Evolutionary conservation across 495 filamentous ascomycete species (phyloP).

Genomic region (Penicillium argentinense): DNA sequence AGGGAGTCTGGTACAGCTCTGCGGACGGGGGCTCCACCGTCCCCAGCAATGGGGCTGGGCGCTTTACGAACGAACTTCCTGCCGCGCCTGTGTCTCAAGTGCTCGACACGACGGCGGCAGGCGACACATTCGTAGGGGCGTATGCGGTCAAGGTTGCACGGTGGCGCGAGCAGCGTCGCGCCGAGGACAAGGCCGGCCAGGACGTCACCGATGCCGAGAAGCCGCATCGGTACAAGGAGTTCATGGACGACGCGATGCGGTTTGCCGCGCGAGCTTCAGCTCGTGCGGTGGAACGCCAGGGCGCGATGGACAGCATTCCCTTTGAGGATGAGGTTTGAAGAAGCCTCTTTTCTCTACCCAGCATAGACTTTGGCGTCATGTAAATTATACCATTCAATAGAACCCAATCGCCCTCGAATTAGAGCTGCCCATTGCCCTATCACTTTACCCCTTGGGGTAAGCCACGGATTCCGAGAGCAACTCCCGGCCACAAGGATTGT

Average conservation of each 20-base stretch:
- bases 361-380: conserved; percentile 3
- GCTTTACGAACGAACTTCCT: conserved; percentile 41
- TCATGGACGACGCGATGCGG: conserved; percentile 60
- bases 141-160: conserved; percentile 69
- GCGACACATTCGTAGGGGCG: conserved; percentile 89
- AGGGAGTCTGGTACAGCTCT: conserved; percentile 65
- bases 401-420: background rate
- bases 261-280: conserved; percentile 74
- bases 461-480: too few species aligned
- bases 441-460: background rate
- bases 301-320: conserved; percentile 87
- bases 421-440: background rate
- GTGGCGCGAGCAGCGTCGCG: conserved; percentile 39
- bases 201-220: conserved; percentile 44
- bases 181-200: conserved; percentile 32
- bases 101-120: conserved; percentile 91
- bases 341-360: background rate
- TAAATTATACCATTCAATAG: conserved; percentile 5
- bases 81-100: conserved; percentile 65
- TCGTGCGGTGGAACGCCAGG: conserved; percentile 70
- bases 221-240: conserved; percentile 40
- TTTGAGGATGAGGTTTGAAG: conserved; percentile 73
- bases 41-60: conserved; percentile 29
- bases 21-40: conserved; percentile 40
- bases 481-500: too few species aligned